These are phyloP conservation scores for Apostasia ramifera DNA, from an alignment of 106 monocot genomes.

Conservation along the genomic window DNA sequence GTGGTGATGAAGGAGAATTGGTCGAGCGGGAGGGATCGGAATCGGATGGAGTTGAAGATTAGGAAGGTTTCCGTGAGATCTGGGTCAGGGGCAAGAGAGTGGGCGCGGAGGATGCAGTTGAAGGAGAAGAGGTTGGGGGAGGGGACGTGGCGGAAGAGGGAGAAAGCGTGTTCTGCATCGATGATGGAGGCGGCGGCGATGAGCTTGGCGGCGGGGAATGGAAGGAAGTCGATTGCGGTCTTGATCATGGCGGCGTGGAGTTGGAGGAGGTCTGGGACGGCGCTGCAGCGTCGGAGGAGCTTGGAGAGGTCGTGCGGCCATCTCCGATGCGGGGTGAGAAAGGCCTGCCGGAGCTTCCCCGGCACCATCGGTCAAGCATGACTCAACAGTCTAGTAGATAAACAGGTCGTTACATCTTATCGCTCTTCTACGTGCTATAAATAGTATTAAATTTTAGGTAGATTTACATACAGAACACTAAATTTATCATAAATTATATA, in stretches of 20 bases:
- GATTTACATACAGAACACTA: too few species aligned
- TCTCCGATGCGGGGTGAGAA: neutral
- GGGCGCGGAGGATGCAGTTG: constrained; percentile 29
- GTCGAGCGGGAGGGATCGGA: constrained; percentile 19
- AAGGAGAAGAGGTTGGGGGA: constrained; percentile 31
- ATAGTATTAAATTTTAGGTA: too few species aligned
- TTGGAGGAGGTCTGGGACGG: constrained; percentile 14
- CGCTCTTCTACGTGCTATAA: too few species aligned
- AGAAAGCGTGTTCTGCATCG: constrained; percentile 19
- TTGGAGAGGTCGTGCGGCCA: neutral
- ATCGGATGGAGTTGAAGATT: constrained; percentile 24
- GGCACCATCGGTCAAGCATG: too few species aligned
- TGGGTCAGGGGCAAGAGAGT: constrained; percentile 10
- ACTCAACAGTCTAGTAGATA: too few species aligned
- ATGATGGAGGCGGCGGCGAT: constrained; percentile 28
- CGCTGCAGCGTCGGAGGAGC: constrained; percentile 13
- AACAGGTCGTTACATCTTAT: too few species aligned
- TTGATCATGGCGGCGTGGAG: constrained; percentile 35
- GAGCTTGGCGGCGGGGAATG: constrained; percentile 38
- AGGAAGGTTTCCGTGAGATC: constrained; percentile 3
- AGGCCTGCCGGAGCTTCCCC: neutral
- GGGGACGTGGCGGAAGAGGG: constrained; percentile 22
- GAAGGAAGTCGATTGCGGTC: constrained; percentile 15
- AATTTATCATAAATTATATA: too few species aligned
- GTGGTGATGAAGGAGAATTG: constrained; percentile 50